Evolutionary conservation across 2,329 filamentous ascomycete genomes (phyloP).

Genomic region (Dothistroma pini): DNA sequence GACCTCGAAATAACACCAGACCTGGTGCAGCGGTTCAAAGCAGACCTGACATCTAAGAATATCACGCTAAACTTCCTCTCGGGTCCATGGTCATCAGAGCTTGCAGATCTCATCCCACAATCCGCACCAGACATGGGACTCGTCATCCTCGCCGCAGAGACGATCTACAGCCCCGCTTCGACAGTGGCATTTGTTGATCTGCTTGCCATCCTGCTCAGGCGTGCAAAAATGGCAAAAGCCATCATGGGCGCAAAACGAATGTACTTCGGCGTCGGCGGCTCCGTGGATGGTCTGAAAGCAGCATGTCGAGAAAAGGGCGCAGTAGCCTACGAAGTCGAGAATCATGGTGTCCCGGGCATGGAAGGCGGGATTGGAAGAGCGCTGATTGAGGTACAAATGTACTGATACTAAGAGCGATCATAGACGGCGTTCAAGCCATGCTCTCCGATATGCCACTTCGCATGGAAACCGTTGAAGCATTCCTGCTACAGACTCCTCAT

Average conservation of each 20-base stretch:
- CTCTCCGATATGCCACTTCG: not conserved
- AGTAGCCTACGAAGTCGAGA: conserved; percentile 49
- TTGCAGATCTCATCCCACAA: conserved; percentile 56
- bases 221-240: conserved; percentile 55
- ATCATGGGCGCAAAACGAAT: conserved; percentile 73
- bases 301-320: conserved; percentile 42
- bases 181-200: conserved; percentile 66
- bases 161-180: conserved; percentile 75
- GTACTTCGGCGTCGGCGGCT: conserved; percentile 82
- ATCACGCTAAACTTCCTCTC: conserved; percentile 66
- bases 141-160: conserved; percentile 70
- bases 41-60: conserved; percentile 47
- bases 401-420: conserved; percentile 16
- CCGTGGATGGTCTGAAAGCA: conserved; percentile 67
- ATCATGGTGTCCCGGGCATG: conserved; percentile 43
- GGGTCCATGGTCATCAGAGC: conserved; percentile 65
- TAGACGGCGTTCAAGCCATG: not conserved
- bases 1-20: conserved; percentile 63
- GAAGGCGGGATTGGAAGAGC: conserved; percentile 45
- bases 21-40: conserved; percentile 57
- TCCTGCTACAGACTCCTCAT: not conserved
- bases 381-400: conserved; percentile 46
- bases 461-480: not conserved
- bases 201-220: conserved; percentile 55
- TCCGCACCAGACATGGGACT: conserved; percentile 39